Percentiles rank a stretch among this genome's conserved stretches.
Evolutionary conservation across 2,329 filamentous ascomycete species (phyloP).

Genomic region (Blastomyces gilchristii): DNA sequence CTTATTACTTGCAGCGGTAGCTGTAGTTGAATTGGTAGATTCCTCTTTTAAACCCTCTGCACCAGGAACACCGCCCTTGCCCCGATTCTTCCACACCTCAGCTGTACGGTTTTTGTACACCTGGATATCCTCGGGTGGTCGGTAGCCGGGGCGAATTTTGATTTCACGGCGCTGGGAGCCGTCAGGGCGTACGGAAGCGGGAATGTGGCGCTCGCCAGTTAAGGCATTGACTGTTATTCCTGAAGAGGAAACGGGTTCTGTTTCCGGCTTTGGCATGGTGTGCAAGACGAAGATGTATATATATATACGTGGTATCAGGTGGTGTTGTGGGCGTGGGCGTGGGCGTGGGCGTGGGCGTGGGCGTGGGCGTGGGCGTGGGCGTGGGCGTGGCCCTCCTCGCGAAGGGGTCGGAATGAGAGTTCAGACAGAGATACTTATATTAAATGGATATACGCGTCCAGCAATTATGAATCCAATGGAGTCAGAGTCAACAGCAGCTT

Average conservation of each 20-base stretch:
- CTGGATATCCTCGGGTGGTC: slow-evolving; percentile 88
- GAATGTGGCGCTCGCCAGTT: slow-evolving; percentile 79
- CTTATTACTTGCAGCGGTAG: slow-evolving; percentile 57
- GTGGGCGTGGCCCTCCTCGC: background rate
- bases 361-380: too few species aligned
- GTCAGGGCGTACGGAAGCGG: slow-evolving; percentile 74
- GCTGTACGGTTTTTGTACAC: slow-evolving; percentile 90
- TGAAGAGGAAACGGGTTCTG: slow-evolving; percentile 29
- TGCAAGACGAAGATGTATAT: slow-evolving; percentile 15
- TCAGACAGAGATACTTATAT: background rate
- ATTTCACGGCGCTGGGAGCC: slow-evolving; percentile 91
- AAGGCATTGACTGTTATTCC: slow-evolving; percentile 67
- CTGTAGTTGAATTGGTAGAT: slow-evolving; percentile 41
- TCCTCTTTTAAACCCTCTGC: slow-evolving; percentile 49
- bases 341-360: background rate
- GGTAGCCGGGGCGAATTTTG: slow-evolving; percentile 84
- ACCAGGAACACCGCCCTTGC: slow-evolving; percentile 62
- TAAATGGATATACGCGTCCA: background rate
- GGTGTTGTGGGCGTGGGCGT: background rate
- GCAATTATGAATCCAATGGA: background rate
- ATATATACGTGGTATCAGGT: background rate
- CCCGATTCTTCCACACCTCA: slow-evolving; percentile 70
- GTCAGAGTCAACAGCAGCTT: background rate
- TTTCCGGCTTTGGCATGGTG: slow-evolving; percentile 43
- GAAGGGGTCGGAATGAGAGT: background rate